Evolutionary conservation across 768 basidiomycete species (phyloP), one percentile per base, ranked within the genome.

Genomic region (Termitomyces sp.): DNA sequence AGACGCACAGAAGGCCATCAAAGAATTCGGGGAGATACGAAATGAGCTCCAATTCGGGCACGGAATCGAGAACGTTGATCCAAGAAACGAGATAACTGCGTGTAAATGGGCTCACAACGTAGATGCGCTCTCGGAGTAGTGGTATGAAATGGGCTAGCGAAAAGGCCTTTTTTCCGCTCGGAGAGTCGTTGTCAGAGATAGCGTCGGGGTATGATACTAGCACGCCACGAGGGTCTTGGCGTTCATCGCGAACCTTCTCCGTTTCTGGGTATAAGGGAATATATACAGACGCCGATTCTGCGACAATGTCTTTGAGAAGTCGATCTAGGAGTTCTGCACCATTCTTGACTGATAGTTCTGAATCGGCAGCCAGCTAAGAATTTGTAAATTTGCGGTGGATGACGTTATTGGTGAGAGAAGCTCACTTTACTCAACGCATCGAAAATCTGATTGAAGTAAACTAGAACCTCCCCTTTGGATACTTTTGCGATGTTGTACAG

Each of bases 391-490:
- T 38, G 35, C 25, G 11, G 48, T 10, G 1, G 12, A 20, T 15
- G 22, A 41, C 33, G 44, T 23, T 16, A 10, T 11, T 16, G 40
- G 45, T 29, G 33, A 50, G 38, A n/a, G 35, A 7, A n/a, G 63
- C 82, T 44, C 63, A 95, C 96, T 79, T 98, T 98, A 78, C 92
- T 94, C 57, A 98, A 78, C 1, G 94, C 89, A 71, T 98, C 97
- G 63, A 99, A 99, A 52, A 98, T 93, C 54, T 95, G 94, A 66
- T 99, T 99, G 76, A 98, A 99, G 68, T 95, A 97, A 13, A 98
- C 85, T 54, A 99, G 75, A 31, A 98, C 88, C 70, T 98, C 96
- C 36, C 96, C 97, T 64, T 97, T 96, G 31, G 94, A 96, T 15
- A 97, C 95, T 70, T 95, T 93, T 25, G 91, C 92, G 59, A 99